A percentile compares a stretch with the other conserved stretches of the same genome.
Evolutionary conservation across 2,329 filamentous ascomycete genomes (phyloP).

Genomic region (Thielaviopsis musarum): DNA sequence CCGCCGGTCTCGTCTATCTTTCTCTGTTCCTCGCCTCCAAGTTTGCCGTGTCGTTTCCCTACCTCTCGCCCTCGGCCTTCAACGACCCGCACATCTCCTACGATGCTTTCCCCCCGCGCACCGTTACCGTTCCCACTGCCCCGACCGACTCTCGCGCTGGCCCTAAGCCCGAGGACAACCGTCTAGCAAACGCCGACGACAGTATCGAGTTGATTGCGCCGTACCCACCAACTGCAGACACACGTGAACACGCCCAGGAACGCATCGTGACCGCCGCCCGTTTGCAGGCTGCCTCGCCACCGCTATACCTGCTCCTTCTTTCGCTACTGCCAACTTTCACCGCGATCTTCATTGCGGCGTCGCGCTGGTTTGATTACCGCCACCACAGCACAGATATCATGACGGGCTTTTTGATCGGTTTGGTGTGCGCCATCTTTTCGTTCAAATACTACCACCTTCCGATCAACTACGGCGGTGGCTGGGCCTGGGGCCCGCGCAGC

Average conservation of each 20-base stretch:
- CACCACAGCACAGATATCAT: conserved; percentile 90
- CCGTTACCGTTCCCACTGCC: conserved; percentile 15
- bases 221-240: conserved; percentile 22
- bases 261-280: conserved; percentile 36
- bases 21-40: conserved; percentile 77
- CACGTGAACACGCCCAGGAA: conserved; percentile 18
- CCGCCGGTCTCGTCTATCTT: conserved; percentile 69
- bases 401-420: conserved; percentile 66
- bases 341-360: conserved; percentile 68
- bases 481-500: conserved; percentile 73
- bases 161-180: conserved; percentile 13
- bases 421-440: conserved; percentile 50
- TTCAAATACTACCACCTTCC: conserved; percentile 64
- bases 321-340: conserved; percentile 54
- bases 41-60: conserved; percentile 58
- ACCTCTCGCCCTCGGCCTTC: conserved; percentile 35
- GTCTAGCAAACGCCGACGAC: conserved; percentile 23
- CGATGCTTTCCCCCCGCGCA: conserved; percentile 62
- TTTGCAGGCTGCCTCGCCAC: conserved; percentile 64
- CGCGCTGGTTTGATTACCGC: conserved; percentile 73
- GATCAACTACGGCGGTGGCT: conserved; percentile 53
- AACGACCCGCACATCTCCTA: conserved; percentile 24
- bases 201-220: conserved; percentile 51
- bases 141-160: conserved; percentile 23
- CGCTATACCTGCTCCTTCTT: conserved; percentile 58